A percentile compares a stretch with the other conserved stretches of the same genome.
These are phyloP conservation scores for Lolium rigidum DNA, from an alignment of 176 grass and related monocot species.

Conservation along the genomic window DNA sequence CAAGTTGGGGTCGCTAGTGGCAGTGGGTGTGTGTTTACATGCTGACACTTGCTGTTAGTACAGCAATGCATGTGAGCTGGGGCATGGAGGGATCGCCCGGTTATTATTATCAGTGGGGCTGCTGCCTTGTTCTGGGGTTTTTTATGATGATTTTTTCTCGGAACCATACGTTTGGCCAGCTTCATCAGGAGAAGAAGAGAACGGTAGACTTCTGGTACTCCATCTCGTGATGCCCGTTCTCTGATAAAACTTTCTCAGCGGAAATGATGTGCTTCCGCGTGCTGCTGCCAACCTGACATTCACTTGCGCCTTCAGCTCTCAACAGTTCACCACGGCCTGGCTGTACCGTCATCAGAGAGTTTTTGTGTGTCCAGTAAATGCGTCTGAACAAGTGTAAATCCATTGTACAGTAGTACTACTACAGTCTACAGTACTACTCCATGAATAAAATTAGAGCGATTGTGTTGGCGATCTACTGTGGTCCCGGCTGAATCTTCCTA, in stretches of 20 bases:
- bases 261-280: background rate
- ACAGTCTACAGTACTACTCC: background rate
- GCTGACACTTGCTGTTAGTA: constrained; percentile 21
- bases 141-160: constrained; percentile 3
- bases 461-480: background rate
- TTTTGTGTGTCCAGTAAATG: background rate
- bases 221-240: background rate
- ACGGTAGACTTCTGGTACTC: background rate
- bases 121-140: background rate
- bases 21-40: constrained; percentile 7
- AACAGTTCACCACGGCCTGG: background rate
- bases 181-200: background rate
- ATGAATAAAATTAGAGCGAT: background rate
- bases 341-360: background rate
- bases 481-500: constrained; percentile 36
- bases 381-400: background rate
- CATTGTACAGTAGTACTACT: background rate
- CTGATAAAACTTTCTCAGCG: background rate
- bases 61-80: constrained; percentile 31
- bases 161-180: background rate
- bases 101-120: constrained; percentile 40
- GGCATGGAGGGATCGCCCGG: constrained; percentile 13
- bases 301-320: background rate
- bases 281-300: constrained; percentile 5
- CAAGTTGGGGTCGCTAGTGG: constrained; percentile 6